phyloP scores from a whole-genome alignment of 768 basidiomycete genomes.

The Lentinula sp. region DNA sequence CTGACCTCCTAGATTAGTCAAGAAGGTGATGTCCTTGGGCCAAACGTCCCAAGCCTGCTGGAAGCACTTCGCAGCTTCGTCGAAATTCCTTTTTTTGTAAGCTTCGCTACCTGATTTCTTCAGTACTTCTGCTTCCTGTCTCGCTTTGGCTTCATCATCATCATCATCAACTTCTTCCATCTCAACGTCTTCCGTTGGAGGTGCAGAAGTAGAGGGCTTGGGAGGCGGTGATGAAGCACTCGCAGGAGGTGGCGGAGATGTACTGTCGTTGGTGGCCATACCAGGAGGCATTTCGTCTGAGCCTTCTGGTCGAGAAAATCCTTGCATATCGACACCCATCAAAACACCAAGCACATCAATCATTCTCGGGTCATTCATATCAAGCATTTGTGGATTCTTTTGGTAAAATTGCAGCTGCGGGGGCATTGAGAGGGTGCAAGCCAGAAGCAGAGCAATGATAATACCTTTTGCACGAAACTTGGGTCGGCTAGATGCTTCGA shows the following conservation, averaged over 20 bases:
- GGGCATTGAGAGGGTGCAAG: slow-evolving; percentile 6
- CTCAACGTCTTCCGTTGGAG: slow-evolving; percentile 36
- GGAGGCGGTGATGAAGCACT: slow-evolving; percentile 40
- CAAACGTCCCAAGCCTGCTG: slow-evolving; percentile 87
- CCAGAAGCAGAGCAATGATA: neutral
- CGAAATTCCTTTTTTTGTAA: slow-evolving; percentile 85
- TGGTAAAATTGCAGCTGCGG: slow-evolving; percentile 60
- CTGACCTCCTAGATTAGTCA: slow-evolving; percentile 84
- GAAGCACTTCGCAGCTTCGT: slow-evolving; percentile 69
- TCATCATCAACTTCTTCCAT: slow-evolving; percentile 64
- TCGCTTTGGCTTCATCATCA: slow-evolving; percentile 59
- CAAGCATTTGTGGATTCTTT: slow-evolving; percentile 59
- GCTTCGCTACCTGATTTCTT: slow-evolving; percentile 75
- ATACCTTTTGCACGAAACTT: slow-evolving; percentile 66
- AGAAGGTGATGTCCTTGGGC: slow-evolving; percentile 90
- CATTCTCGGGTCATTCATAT: slow-evolving; percentile 82
- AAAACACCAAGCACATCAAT: slow-evolving; percentile 88
- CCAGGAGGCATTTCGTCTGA: slow-evolving; percentile 74
- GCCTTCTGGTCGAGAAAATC: slow-evolving; percentile 77
- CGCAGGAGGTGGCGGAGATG: slow-evolving; percentile 28
- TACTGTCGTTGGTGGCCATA: slow-evolving; percentile 22
- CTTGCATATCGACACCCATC: slow-evolving; percentile 91
- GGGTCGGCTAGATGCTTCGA: slow-evolving; percentile 80
- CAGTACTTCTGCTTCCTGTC: slow-evolving; percentile 71
- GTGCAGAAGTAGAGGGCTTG: slow-evolving; percentile 27